Conservation (phyloP, 2,329 filamentous ascomycete genomes). For the Aureobasidium mangrovei region DNA sequence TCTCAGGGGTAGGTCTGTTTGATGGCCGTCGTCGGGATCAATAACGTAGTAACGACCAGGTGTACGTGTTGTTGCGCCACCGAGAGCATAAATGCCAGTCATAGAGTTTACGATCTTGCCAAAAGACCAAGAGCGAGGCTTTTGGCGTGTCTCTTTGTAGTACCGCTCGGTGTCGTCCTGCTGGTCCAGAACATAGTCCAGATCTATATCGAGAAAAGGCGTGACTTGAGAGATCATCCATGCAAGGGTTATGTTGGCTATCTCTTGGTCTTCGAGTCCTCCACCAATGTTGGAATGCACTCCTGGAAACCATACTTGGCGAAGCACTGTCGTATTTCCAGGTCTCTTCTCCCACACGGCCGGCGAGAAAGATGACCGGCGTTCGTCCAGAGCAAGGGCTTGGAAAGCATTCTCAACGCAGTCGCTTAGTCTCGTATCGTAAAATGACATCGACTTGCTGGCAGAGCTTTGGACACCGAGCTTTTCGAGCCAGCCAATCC, state of each 20-base stretch:
- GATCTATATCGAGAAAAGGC: constrained; percentile 39
- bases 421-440: constrained; percentile 38
- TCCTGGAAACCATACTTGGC: constrained; percentile 43
- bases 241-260: constrained; percentile 44
- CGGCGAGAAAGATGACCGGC: constrained; percentile 32
- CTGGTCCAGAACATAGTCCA: constrained; percentile 39
- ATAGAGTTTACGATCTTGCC: constrained; percentile 39
- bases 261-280: constrained; percentile 37
- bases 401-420: constrained; percentile 38
- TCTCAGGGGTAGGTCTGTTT: constrained; percentile 36
- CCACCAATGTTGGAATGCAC: constrained; percentile 39
- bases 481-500: constrained; percentile 33
- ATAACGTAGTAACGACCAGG: constrained; percentile 40
- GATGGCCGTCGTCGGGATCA: constrained; percentile 35
- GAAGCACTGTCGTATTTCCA: constrained; percentile 36
- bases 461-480: constrained; percentile 26
- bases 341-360: constrained; percentile 36
- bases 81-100: constrained; percentile 39
- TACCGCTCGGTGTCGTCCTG: constrained; percentile 37
- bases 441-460: constrained; percentile 33
- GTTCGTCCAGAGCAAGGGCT: constrained; percentile 37
- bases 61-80: constrained; percentile 36
- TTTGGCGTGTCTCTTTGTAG: constrained; percentile 35
- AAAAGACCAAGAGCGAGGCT: constrained; percentile 40
- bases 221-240: constrained; percentile 50